phyloP scores from a whole-genome alignment of 2,329 filamentous ascomycete species.

The Phaeosphaeria sp. region DNA sequence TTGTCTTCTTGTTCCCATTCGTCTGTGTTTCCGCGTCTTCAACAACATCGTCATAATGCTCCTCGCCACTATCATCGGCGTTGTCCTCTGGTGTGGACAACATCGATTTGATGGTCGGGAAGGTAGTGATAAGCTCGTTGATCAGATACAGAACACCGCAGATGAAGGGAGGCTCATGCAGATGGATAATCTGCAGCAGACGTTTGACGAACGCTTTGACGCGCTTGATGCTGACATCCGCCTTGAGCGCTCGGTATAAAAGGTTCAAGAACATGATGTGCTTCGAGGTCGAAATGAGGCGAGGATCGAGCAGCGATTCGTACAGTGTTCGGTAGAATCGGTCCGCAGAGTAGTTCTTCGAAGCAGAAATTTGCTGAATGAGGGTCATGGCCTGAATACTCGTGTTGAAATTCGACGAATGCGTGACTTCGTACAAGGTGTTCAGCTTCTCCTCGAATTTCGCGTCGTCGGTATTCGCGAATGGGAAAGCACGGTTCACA shows the following conservation, averaged over 20 bases:
- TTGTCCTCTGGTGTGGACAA: conserved; percentile 74
- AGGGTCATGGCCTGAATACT: conserved; percentile 94
- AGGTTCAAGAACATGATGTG: conserved; percentile 95
- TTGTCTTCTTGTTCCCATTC: conserved; percentile 21
- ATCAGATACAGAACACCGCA: conserved; percentile 93
- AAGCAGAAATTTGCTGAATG: conserved; percentile 87
- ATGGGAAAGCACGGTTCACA: conserved; percentile 95
- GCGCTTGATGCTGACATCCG: conserved; percentile 85
- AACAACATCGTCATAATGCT: conserved; percentile 71
- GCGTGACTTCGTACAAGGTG: conserved; percentile 92
- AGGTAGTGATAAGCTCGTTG: conserved; percentile 77
- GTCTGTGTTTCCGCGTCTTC: conserved; percentile 47
- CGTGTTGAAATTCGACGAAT: conserved; percentile 99
- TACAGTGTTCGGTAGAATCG: conserved; percentile 95
- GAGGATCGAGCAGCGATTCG: conserved; percentile 90
- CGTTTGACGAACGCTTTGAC: conserved; percentile 97
- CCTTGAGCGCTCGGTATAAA: conserved; percentile 84
- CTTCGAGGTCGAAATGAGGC: conserved; percentile 88
- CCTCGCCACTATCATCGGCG: conserved; percentile 75
- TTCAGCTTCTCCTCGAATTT: conserved; percentile 90
- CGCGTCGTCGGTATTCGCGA: conserved; percentile 79
- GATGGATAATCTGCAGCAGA: conserved; percentile 81
- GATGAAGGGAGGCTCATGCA: conserved; percentile 92
- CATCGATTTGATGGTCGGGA: conserved; percentile 80
- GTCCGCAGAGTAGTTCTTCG: conserved; percentile 82